Evolutionary conservation across 441 rosid species (phyloP).

Genomic region (Aleurites moluccanus): DNA sequence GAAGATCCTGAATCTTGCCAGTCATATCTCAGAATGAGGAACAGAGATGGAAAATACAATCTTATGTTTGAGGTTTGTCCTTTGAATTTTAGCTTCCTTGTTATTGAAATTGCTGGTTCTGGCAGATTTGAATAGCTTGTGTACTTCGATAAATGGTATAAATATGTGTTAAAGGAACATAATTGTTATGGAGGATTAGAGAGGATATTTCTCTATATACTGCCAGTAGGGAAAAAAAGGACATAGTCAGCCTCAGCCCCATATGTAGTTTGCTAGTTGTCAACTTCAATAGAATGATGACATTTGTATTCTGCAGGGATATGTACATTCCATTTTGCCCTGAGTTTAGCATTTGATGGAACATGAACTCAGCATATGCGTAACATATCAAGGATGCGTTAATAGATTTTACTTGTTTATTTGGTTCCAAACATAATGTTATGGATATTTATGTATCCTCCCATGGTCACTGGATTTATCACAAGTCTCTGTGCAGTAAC

Average conservation of each 20-base stretch:
- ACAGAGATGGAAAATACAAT: slow-evolving; percentile 96
- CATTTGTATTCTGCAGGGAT: neutral
- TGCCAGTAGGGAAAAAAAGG: neutral
- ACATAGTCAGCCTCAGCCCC: neutral
- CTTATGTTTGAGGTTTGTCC: slow-evolving; percentile 98
- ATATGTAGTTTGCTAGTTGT: neutral
- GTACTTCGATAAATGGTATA: neutral
- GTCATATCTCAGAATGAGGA: slow-evolving; percentile 95
- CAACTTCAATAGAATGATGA: neutral
- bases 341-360: slow-evolving; percentile 3
- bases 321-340: neutral
- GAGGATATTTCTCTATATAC: neutral
- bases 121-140: neutral
- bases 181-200: slow-evolving; percentile 9
- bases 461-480: neutral
- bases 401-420: neutral
- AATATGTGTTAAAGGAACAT: neutral
- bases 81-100: slow-evolving; percentile 19
- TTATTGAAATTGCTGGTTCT: neutral
- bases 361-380: slow-evolving; percentile 1
- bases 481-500: neutral
- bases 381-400: neutral
- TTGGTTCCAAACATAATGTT: neutral
- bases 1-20: slow-evolving; percentile 98
- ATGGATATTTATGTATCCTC: neutral